Evolutionary conservation across 306 rosid species (phyloP), one percentile per base, ranked within the genome.

Genomic region (Rubus idaeus): DNA sequence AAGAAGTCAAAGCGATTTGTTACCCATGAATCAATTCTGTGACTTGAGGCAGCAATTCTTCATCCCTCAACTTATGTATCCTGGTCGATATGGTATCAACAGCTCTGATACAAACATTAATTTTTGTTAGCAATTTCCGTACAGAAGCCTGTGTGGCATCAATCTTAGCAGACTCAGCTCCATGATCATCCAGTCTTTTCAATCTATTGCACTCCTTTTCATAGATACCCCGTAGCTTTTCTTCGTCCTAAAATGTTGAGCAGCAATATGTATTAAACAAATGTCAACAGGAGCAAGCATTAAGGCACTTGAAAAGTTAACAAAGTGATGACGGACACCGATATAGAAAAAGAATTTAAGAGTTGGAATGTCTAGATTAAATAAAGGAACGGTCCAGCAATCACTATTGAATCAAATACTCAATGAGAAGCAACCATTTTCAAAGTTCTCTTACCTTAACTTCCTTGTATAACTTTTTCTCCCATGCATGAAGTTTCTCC

Each of bases 401-500:
- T 14, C 61, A 55, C 23, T 1, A 16, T 16, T 7, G 9, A 55
- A 55, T 17, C 8, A 55, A 5, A 37, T 39, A 14, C 67, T 61
- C 18, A 18, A 13, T 16, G 44, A 30, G 46, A 30, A 0, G 5
- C 37, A 30, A 14, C 56, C 65, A 35, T n/a, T 18, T 12, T 20
- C 77, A 45, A 6, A 45, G 11, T 69, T 49, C n/a, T 50, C 78
- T 66, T 85, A 96, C 99, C 99, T 91, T 92, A 58, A 96, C 91
- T 92, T 96, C 99, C 85, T 92, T 96, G 39, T 89, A 85, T 67
- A 96, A 80, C 78, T 96, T 96, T 88, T 89, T 91, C 86, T 96
- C 99, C 99, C 99, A 92, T 45, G 77, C 98, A 81, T 96, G 88
- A 76, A 96, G 98, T 77, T 83, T 87, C 84, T 92, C 97, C 84